These are phyloP conservation scores for Diospyros lotus DNA, from an alignment of 148 eudicot genomes.

Conservation along the genomic window DNA sequence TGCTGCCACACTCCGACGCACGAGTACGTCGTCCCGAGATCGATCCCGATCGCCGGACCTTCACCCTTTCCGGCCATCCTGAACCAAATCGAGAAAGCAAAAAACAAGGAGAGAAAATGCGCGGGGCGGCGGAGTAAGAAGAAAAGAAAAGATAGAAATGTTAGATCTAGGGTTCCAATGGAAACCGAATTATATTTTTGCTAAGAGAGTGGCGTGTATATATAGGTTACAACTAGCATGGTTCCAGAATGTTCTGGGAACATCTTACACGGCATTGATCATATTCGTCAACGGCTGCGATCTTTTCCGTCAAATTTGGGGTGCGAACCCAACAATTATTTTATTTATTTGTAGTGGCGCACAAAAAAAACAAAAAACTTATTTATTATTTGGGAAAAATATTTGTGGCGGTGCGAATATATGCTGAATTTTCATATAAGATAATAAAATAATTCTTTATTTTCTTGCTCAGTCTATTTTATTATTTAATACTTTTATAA, in stretches of 20 bases:
- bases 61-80: conserved; percentile 13
- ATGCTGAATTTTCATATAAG: too few relatives aligned
- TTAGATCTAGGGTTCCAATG: not conserved
- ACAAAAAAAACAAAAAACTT: too few relatives aligned
- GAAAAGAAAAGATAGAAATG: too few relatives aligned
- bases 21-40: conserved; percentile 12
- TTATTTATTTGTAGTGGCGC: too few relatives aligned
- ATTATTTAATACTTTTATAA: too few relatives aligned
- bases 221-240: not conserved
- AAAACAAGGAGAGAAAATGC: not conserved
- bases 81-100: not conserved
- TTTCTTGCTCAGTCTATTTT: too few relatives aligned
- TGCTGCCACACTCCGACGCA: conserved; percentile 18
- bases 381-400: too few relatives aligned
- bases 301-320: not conserved
- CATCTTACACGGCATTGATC: not conserved
- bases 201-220: not conserved
- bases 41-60: conserved; percentile 17
- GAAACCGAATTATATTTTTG: not conserved
- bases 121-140: too few relatives aligned
- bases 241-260: not conserved
- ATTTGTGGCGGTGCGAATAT: too few relatives aligned
- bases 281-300: not conserved
- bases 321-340: too few relatives aligned
- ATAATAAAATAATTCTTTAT: too few relatives aligned